phyloP scores from a whole-genome alignment of 2,329 filamentous ascomycete species.

The Botrytis medusae region DNA sequence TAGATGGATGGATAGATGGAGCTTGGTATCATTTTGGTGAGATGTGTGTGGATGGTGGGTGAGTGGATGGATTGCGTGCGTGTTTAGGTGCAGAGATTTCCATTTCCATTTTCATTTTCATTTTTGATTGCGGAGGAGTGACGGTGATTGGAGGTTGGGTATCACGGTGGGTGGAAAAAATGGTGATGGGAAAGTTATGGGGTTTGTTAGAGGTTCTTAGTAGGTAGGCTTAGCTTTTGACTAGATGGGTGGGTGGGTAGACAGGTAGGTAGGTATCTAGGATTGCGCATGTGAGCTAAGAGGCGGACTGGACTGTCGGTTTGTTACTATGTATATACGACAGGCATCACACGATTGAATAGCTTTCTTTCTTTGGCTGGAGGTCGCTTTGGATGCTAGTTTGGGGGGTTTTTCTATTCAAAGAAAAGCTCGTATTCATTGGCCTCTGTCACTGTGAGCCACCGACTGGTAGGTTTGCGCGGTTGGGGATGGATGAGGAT shows the following conservation, averaged over 20 bases:
- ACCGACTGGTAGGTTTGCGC: too few species aligned
- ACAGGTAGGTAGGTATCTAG: not conserved
- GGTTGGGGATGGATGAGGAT: too few species aligned
- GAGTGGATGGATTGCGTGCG: slow-evolving; percentile 3
- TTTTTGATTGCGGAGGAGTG: not conserved
- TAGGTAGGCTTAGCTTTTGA: not conserved
- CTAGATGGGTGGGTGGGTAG: not conserved
- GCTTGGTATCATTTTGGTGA: not conserved
- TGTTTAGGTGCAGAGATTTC: not conserved
- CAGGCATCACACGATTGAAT: not conserved
- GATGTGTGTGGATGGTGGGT: not conserved
- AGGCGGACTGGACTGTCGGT: too few species aligned
- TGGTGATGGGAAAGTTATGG: not conserved
- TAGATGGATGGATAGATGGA: too few species aligned
- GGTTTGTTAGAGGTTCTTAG: too few species aligned
- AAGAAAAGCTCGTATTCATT: not conserved
- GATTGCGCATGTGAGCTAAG: not conserved
- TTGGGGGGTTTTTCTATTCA: too few species aligned
- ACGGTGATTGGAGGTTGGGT: too few species aligned
- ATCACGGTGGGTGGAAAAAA: not conserved
- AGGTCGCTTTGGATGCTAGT: too few species aligned
- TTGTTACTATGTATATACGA: not conserved
- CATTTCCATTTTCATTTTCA: not conserved
- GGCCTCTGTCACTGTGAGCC: not conserved
- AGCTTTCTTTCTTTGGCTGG: not conserved